These are phyloP conservation scores for Fusarium floridanum DNA, from an alignment of 2,329 filamentous ascomycete genomes.

Conservation along the genomic window DNA sequence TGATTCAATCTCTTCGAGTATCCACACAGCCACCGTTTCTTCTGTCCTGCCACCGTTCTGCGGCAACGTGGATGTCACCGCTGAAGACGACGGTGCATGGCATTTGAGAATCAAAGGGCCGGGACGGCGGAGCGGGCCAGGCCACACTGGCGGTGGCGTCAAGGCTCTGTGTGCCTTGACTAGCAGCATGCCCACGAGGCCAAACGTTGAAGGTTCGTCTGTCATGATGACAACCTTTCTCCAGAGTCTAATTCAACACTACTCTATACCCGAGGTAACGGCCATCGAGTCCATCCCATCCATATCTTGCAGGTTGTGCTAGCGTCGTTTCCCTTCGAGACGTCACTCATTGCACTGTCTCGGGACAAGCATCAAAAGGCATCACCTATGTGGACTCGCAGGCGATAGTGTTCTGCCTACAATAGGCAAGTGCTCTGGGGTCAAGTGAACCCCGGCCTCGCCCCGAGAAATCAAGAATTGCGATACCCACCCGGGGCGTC, in stretches of 20 bases:
- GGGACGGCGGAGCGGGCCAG: slow-evolving; percentile 29
- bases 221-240: background rate
- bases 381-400: background rate
- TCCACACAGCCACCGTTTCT: slow-evolving; percentile 21
- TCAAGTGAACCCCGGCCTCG: background rate
- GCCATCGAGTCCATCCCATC: background rate
- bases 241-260: background rate
- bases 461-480: background rate
- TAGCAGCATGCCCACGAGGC: background rate
- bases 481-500: background rate
- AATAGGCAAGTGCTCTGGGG: background rate
- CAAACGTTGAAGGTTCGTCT: slow-evolving; percentile 4
- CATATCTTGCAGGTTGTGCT: background rate
- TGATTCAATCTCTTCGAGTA: slow-evolving; percentile 1
- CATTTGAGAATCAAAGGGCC: slow-evolving; percentile 1
- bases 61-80: slow-evolving; percentile 8
- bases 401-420: background rate
- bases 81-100: slow-evolving; percentile 15
- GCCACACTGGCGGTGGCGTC: slow-evolving; percentile 29
- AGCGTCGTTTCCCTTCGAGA: background rate
- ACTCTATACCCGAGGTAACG: background rate
- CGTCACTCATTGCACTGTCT: background rate
- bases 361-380: background rate
- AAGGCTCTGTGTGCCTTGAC: slow-evolving; percentile 20
- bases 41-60: slow-evolving; percentile 18